Evolutionary conservation across 2,329 filamentous ascomycete genomes (phyloP), one percentile per base, ranked within the genome.

Genomic region (Aspergillus hiratsukae): DNA sequence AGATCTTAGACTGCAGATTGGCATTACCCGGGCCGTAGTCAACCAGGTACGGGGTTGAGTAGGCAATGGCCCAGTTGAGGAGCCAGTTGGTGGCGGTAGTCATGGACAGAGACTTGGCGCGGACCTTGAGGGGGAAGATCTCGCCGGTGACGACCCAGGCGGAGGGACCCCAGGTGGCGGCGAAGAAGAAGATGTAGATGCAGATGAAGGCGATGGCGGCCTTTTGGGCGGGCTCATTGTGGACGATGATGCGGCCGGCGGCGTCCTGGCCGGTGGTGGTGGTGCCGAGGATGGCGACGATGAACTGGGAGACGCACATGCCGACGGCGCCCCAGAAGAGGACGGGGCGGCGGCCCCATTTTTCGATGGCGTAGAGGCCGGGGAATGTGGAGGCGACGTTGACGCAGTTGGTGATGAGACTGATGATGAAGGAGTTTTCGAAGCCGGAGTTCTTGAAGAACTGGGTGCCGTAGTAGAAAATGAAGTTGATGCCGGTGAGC

Each of bases 11-110:
- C 57, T 78, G 74, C 2, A 94, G 80, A 62, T 90, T 83, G 25
- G 87, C 87, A 51, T 88, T 86, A 14, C 87, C 87, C 0, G 78
- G 73, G 1, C 87, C 86, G 29, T 79, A 75, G 60, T 86, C 84
- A 27, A 93, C 88, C 76, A 96, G 84, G 72, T 90, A 94, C 0
- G 90, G 90, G 0, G 89, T 92, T 37, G 85, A 82, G 70, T 91
- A 94, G 52, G 88, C 87, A 59, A 96, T 93, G 48, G 83, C 88
- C 69, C 89, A 93, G 73, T 92, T 92, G 43, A 81, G 70, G 4
- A 81, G 73, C 80, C 81, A 83, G 69, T 83, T 83, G 48, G 78
- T 76, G 2, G 80, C 81, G 0, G 80, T 83, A 2, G 81, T 82
- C 70, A 83, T 80, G 19, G 75, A 76, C 40, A 78, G 68, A 57